Evolutionary conservation across 2,329 filamentous ascomycete species (phyloP).

Genomic region (Colletotrichum falcatum): DNA sequence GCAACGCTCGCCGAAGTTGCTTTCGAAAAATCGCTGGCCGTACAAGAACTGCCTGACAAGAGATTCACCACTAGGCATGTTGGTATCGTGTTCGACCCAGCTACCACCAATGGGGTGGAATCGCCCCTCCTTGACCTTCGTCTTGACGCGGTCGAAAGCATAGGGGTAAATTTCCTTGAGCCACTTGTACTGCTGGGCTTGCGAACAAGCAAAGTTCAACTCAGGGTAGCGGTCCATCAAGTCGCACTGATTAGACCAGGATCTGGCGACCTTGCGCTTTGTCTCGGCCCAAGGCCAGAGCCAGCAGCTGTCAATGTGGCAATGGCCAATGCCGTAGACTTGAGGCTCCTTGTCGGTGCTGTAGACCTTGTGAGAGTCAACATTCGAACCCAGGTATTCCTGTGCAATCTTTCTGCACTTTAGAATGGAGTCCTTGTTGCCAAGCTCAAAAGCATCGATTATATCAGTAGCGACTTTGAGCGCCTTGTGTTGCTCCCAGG

Average conservation of each 20-base stretch:
- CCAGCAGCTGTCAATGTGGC: constrained; percentile 99
- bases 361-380: constrained; percentile 89
- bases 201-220: constrained; percentile 90
- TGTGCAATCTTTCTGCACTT: constrained; percentile 85
- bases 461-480: constrained; percentile 86
- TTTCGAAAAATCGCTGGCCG: constrained; percentile 94
- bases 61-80: constrained; percentile 95
- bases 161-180: constrained; percentile 89
- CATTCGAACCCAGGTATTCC: constrained; percentile 82
- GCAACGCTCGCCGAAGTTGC: constrained; percentile 88
- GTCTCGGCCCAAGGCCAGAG: constrained; percentile 99
- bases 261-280: constrained; percentile 93
- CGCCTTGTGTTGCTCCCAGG: constrained; percentile 90
- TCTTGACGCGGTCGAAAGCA: constrained; percentile 90
- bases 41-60: constrained; percentile 95
- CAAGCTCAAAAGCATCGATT: constrained; percentile 89
- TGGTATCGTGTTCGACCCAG: constrained; percentile 99
- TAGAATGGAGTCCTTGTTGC: constrained; percentile 80
- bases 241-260: constrained; percentile 97
- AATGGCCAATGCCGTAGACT: constrained; percentile 92
- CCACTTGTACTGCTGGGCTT: constrained; percentile 99
- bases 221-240: constrained; percentile 96
- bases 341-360: constrained; percentile 78
- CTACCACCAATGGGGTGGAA: constrained; percentile 97
- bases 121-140: constrained; percentile 87